Conservation (phyloP, 441 rosid species). For the Bocquillonia castaneifolia region DNA sequence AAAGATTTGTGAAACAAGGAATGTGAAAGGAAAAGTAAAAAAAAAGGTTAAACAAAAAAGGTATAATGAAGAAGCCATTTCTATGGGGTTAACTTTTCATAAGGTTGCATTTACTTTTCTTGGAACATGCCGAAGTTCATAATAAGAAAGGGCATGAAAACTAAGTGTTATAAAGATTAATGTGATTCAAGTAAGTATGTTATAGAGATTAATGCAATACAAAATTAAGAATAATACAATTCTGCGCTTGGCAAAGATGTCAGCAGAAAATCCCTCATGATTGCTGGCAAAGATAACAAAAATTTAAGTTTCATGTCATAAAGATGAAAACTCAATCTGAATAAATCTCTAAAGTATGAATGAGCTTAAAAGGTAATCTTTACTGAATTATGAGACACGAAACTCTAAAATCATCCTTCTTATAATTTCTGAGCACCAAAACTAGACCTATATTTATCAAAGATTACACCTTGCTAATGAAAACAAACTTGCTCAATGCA, state of each 20-base stretch:
- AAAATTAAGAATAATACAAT: neutral
- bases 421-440: neutral
- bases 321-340: neutral
- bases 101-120: neutral
- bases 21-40: neutral
- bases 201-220: neutral
- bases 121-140: neutral
- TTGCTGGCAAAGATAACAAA: neutral
- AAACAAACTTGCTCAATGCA: neutral
- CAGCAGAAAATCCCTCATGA: neutral
- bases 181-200: neutral
- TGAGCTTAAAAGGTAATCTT: neutral
- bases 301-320: neutral
- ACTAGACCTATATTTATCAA: neutral
- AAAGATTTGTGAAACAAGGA: neutral
- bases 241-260: neutral
- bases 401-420: neutral
- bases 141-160: neutral
- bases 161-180: too few relatives aligned
- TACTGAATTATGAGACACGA: neutral
- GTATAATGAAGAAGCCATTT: neutral
- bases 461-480: neutral
- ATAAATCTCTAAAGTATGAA: neutral
- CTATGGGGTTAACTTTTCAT: neutral
- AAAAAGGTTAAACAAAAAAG: neutral